Conservation (phyloP, 371 early-diverging fungal species). For the Enteropsectra breve region DNA sequence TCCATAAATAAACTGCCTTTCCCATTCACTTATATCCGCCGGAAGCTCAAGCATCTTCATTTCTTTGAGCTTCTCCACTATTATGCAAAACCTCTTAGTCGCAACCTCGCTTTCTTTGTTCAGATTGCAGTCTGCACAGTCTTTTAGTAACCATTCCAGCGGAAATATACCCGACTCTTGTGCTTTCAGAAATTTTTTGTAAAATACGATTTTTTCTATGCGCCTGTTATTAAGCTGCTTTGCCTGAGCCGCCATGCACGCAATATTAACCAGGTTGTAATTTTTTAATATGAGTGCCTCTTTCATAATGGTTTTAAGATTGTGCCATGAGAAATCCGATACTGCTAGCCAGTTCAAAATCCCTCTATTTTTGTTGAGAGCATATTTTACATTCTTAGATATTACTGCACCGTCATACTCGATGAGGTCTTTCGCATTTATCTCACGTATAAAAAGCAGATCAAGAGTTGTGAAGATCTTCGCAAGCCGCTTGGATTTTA, state of each 20-base stretch:
- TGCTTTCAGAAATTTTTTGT: slow-evolving; percentile 12
- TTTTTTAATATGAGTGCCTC: slow-evolving; percentile 10
- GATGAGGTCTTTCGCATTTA: slow-evolving; percentile 20
- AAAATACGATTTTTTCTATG: background rate
- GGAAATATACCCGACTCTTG: slow-evolving; percentile 18
- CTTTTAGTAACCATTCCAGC: slow-evolving; percentile 30
- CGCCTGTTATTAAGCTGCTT: slow-evolving; percentile 4
- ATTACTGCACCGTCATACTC: slow-evolving; percentile 23
- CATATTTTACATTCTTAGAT: background rate
- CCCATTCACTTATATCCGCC: slow-evolving; percentile 5
- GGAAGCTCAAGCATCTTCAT: slow-evolving; percentile 17
- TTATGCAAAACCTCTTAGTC: slow-evolving; percentile 30
- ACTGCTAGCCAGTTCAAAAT: background rate
- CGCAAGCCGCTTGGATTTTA: slow-evolving; percentile 12
- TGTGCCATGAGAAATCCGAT: background rate
- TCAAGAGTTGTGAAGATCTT: slow-evolving; percentile 8
- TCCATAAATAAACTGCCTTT: slow-evolving; percentile 13
- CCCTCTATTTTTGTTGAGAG: slow-evolving; percentile 19
- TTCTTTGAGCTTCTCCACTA: slow-evolving; percentile 29
- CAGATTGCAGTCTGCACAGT: slow-evolving; percentile 32
- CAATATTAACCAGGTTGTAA: slow-evolving; percentile 24
- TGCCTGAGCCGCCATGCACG: slow-evolving; percentile 10
- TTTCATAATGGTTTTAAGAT: slow-evolving; percentile 10
- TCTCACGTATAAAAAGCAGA: slow-evolving; percentile 5
- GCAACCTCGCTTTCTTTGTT: slow-evolving; percentile 30